phyloP scores from a whole-genome alignment of 257 asterid genomes.

The Mitragyna speciosa region DNA sequence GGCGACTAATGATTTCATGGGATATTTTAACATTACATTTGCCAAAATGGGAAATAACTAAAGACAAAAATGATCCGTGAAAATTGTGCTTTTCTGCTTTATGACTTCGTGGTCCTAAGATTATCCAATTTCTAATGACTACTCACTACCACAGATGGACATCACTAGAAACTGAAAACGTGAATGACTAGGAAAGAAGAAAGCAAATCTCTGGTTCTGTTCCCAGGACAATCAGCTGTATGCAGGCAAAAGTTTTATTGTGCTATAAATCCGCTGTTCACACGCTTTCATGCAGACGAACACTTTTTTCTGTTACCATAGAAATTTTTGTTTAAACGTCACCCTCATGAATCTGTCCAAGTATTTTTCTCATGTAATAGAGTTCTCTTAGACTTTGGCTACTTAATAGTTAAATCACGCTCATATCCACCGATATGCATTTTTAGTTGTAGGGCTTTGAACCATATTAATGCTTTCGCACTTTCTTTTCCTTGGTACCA shows the following conservation, averaged over 20 bases:
- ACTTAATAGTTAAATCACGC: background rate
- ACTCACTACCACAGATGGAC: background rate
- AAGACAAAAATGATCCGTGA: background rate
- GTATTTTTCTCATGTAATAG: background rate
- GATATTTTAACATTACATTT: too few species aligned
- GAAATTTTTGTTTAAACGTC: slow-evolving; percentile 8
- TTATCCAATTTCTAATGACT: too few species aligned
- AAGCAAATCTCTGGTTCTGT: background rate
- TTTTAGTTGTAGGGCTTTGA: background rate
- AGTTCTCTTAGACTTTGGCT: background rate
- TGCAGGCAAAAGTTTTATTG: background rate
- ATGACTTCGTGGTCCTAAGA: background rate
- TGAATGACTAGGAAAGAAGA: background rate
- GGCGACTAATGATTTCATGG: too few species aligned
- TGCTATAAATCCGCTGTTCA: slow-evolving; percentile 22
- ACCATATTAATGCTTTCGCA: background rate
- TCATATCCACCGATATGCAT: too few species aligned
- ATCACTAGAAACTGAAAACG: background rate
- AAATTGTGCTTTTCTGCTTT: background rate
- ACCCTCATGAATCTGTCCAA: background rate
- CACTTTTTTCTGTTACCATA: slow-evolving; percentile 24
- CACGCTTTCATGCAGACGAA: slow-evolving; percentile 18
- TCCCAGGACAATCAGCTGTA: background rate
- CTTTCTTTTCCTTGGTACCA: too few species aligned
- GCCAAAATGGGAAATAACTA: too few species aligned